Evolutionary conservation across 2,329 filamentous ascomycete genomes (phyloP).

Genomic region (Pleomassaria siparia): DNA sequence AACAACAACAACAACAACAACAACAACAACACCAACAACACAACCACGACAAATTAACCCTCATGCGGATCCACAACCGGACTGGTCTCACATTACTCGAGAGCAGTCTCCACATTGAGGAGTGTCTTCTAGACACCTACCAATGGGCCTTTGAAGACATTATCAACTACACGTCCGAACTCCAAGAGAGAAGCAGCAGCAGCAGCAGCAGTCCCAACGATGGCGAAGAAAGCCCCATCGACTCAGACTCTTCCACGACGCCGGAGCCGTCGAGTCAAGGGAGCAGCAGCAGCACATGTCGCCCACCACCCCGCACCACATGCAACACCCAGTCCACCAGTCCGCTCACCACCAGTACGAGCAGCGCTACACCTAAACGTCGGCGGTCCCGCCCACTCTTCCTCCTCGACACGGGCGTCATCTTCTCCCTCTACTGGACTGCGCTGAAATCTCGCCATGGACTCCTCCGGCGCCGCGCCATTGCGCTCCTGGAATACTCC

Average conservation of each 20-base stretch:
- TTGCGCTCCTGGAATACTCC: constrained; percentile 11
- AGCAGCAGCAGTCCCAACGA: not conserved
- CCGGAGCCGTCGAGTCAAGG: not conserved
- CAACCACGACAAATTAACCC: constrained; percentile 9
- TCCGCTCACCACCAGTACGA: no score
- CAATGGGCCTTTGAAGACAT: constrained; percentile 15
- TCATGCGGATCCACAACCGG: constrained; percentile 14
- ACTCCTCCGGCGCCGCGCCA: constrained; percentile 11
- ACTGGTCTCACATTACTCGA: constrained; percentile 7
- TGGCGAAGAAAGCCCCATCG: constrained; percentile 7
- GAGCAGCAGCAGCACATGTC: no score
- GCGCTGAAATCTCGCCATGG: constrained; percentile 15
- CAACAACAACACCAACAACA: not conserved
- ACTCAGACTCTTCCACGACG: constrained; percentile 4
- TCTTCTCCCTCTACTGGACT: constrained; percentile 15
- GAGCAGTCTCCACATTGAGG: constrained; percentile 10
- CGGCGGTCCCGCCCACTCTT: constrained; percentile 8
- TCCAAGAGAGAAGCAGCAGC: not conserved
- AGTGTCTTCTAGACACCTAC: constrained; percentile 13
- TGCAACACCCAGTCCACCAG: not conserved
- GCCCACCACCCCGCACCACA: not conserved
- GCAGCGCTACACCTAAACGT: not conserved
- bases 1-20: no score
- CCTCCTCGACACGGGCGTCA: constrained; percentile 15
- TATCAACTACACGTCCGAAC: constrained; percentile 12